Evolutionary conservation across 2,329 filamentous ascomycete genomes (phyloP).

Genomic region (Fusarium metavorans): DNA sequence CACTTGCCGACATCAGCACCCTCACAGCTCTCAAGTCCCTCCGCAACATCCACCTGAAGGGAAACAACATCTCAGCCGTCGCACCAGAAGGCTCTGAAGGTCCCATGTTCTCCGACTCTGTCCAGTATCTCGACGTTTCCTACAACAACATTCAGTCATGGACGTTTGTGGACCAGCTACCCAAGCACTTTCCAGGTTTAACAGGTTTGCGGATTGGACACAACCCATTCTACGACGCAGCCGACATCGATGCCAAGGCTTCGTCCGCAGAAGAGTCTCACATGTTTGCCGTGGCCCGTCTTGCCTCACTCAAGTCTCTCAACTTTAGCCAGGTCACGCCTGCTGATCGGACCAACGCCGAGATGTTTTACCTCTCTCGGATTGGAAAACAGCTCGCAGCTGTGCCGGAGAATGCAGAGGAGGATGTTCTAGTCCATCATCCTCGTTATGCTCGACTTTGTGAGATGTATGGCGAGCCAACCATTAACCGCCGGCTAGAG

Average conservation of each 20-base stretch:
- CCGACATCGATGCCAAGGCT: constrained; percentile 55
- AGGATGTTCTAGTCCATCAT: constrained; percentile 71
- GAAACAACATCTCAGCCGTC: constrained; percentile 73
- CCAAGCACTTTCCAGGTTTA: constrained; percentile 77
- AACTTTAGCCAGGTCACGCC: constrained; percentile 79
- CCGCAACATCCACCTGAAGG: constrained; percentile 77
- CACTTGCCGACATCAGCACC: constrained; percentile 67
- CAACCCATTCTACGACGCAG: constrained; percentile 82
- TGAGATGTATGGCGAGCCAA: constrained; percentile 78
- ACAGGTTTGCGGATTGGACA: constrained; percentile 81
- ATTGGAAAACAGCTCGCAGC: constrained; percentile 81
- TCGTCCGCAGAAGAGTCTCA: constrained; percentile 81
- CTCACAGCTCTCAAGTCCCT: constrained; percentile 65
- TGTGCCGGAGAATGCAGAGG: constrained; percentile 65
- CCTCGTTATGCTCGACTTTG: constrained; percentile 81
- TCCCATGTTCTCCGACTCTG: constrained; percentile 63
- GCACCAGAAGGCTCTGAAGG: constrained; percentile 39
- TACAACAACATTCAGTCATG: constrained; percentile 78
- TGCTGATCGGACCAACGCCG: constrained; percentile 86
- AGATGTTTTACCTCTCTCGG: constrained; percentile 91
- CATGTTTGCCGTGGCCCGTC: constrained; percentile 86
- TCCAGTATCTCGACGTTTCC: constrained; percentile 79
- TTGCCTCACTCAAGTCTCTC: constrained; percentile 74
- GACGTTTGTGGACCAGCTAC: constrained; percentile 78
- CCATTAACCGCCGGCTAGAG: constrained; percentile 66